Evolutionary conservation across 1,284 basidiomycete genomes (phyloP), one percentile per base, ranked within the genome.

Genomic region (Ceratobasidium sp.): DNA sequence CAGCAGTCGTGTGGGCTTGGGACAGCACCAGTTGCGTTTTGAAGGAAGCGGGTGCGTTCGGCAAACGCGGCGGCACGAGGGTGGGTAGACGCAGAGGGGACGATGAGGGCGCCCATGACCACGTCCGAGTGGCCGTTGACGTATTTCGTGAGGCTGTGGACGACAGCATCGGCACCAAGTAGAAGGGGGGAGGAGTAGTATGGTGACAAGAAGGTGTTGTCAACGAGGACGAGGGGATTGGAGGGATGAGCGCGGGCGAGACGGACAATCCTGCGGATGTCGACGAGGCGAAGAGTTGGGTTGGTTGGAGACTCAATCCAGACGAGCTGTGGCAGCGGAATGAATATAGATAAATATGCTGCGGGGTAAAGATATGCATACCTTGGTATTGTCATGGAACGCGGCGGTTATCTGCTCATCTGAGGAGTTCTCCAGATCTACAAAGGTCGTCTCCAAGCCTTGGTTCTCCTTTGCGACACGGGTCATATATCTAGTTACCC

Each of bases 241-340:
- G n/a, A 86, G 80, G 65, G 91, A 85, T 71, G 91, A 85, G 83
- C 90, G 87, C n/a, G 88, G 82, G 84, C 90, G 79, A 96, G 86
- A 44, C 88, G 83, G 54, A 88, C 88, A 79, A 96, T 88, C 76
- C 90, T 88, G 0, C 88, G 83, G 82, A 97, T 91, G 83, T 95
- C 92, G 79, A 97, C 91, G 48, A 98, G 86, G n/a, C 93, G 91
- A 14, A 99, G 91, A 0, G 95, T 96, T 0, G 97, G 97, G 86
- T 99, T 99, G 18, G 96, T 98, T 0, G 97, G 97, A 0, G 94
- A 90, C 86, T 99, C 97, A 83, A 98, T 91, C 96, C 96, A 99
- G 78, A 99, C 90, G n/a, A 99, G 88, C 93, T 97, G 81, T 2
- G 12, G n/a, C 23, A 64, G 41, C 10, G 79, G 64, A 12, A 1